These are phyloP conservation scores for Metschnikowia lachancei DNA, from an alignment of 805 yeast genomes.

Conservation along the genomic window DNA sequence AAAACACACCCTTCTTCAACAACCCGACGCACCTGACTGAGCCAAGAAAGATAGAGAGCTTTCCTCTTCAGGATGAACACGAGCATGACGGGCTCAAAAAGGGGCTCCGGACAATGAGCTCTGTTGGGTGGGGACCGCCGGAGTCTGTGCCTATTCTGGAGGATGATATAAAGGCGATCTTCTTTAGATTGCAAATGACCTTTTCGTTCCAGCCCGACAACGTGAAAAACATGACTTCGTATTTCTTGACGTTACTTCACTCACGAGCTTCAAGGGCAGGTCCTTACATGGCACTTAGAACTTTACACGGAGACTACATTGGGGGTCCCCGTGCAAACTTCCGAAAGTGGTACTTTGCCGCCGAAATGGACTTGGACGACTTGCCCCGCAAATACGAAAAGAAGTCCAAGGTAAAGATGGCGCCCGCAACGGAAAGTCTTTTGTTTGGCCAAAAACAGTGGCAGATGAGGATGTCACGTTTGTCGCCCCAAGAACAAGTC, in stretches of 20 bases:
- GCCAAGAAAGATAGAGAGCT: not conserved
- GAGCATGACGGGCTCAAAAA: conserved; percentile 1
- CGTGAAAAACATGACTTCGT: conserved; percentile 59
- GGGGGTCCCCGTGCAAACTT: conserved; percentile 70
- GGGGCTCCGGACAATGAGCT: conserved; percentile 29
- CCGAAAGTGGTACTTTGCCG: conserved; percentile 75
- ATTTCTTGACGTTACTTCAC: conserved; percentile 19
- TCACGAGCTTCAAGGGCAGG: conserved; percentile 55
- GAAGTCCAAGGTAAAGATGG: not conserved
- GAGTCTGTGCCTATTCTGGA: conserved; percentile 47
- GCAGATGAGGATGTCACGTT: conserved; percentile 48
- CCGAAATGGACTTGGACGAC: conserved; percentile 53
- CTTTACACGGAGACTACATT: conserved; percentile 71
- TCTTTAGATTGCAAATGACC: conserved; percentile 48
- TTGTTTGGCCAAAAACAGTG: conserved; percentile 44
- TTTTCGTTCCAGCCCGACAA: conserved; percentile 73
- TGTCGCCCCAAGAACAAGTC: conserved; percentile 52
- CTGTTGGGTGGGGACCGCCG: conserved; percentile 46
- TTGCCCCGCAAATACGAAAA: conserved; percentile 23
- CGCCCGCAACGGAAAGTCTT: conserved; percentile 2
- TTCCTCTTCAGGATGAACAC: not conserved
- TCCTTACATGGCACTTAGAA: conserved; percentile 51
- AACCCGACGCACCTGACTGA: conserved; percentile 5
- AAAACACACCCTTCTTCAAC: conserved; percentile 10
- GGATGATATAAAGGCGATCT: conserved; percentile 55